Evolutionary conservation across 2,329 filamentous ascomycete species (phyloP), one percentile per base, ranked within the genome.

Genomic region (Tolypocladium amazonense): DNA sequence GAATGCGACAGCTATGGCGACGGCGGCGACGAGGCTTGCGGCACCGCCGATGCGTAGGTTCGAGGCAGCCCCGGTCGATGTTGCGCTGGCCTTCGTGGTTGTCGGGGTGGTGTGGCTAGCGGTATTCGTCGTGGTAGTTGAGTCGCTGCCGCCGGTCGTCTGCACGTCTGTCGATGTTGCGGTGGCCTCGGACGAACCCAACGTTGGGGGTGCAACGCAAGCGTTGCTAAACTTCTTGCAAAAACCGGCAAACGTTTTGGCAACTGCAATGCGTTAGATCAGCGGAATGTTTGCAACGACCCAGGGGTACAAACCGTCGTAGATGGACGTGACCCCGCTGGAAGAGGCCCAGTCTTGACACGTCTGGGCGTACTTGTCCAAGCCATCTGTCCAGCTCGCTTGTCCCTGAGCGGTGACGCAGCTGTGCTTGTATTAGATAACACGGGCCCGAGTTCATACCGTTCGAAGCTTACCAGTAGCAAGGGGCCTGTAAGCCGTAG

Each of bases 161-260:
- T 30, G 57, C 30, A 11, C 56, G 8, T 55, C 56, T 4, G 59
- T 60, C 4, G 41, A 39, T 3, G 61, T 58, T 53, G 35, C 62
- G 25, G 62, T 59, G 1, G 58, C 41, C 30, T 45, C 25, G 41
- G 38, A 25, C 8, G 39, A 35, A 25, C 20, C 41, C 25, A 45
- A n/a, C 20, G 58, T 65, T 41, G 61, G 59, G 33, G 61, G 54
- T 37, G 64, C 62, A 41, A 57, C 57, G 59, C 71, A 72, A 30
- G 63, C 71, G 37, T 70, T 65, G 59, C 62, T 67, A 57, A 68
- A 72, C 25, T 64, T 64, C 3, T 71, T 61, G 61, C 71, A 72
- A 61, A 70, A 69, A 20, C 63, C 68, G 25, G 68, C 68, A 55
- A 71, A 69, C 18, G 62, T 65, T 41, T 62, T 60, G 60, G 71